These are phyloP conservation scores for Linderina pennispora DNA, from an alignment of 192 early-diverging fungal species.

Conservation along the genomic window DNA sequence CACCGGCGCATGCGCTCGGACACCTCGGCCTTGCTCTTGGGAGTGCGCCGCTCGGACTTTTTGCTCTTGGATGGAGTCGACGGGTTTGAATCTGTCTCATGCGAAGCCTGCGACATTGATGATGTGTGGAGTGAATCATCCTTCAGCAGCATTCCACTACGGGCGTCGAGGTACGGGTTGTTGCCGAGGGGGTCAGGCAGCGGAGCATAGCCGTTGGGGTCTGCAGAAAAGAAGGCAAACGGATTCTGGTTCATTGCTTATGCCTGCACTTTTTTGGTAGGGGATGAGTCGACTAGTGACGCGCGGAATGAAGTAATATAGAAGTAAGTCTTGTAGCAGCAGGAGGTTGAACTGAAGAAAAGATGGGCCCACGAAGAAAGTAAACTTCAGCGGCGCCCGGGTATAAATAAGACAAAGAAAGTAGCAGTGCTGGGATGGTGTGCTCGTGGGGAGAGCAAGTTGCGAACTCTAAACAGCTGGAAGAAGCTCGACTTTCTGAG, in stretches of 20 bases:
- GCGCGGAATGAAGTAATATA: too few relatives aligned
- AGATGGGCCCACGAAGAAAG: too few relatives aligned
- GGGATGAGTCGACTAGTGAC: too few relatives aligned
- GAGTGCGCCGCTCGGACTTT: conserved; percentile 28
- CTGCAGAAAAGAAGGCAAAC: conserved; percentile 41
- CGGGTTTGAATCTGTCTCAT: conserved; percentile 38
- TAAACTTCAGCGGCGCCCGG: too few relatives aligned
- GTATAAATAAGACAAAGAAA: not conserved
- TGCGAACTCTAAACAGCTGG: too few relatives aligned
- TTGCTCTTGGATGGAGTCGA: conserved; percentile 37
- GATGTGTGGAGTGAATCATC: conserved; percentile 40
- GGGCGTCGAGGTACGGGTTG: conserved; percentile 28
- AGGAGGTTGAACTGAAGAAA: too few relatives aligned
- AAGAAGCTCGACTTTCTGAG: too few relatives aligned
- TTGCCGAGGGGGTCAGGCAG: conserved; percentile 26
- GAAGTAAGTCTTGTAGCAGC: too few relatives aligned
- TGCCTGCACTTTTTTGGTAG: not conserved
- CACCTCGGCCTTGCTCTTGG: conserved; percentile 48
- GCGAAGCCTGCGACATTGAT: conserved; percentile 35
- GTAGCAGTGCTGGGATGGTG: too few relatives aligned
- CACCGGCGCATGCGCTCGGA: conserved; percentile 48
- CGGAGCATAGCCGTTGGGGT: conserved; percentile 28
- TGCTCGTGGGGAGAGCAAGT: too few relatives aligned
- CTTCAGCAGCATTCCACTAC: conserved; percentile 9
- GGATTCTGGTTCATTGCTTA: conserved; percentile 39